A percentile compares a stretch with the other conserved stretches of the same genome.
Evolutionary conservation across 2,329 filamentous ascomycete species (phyloP).

Genomic region (Lojkania enalia): DNA sequence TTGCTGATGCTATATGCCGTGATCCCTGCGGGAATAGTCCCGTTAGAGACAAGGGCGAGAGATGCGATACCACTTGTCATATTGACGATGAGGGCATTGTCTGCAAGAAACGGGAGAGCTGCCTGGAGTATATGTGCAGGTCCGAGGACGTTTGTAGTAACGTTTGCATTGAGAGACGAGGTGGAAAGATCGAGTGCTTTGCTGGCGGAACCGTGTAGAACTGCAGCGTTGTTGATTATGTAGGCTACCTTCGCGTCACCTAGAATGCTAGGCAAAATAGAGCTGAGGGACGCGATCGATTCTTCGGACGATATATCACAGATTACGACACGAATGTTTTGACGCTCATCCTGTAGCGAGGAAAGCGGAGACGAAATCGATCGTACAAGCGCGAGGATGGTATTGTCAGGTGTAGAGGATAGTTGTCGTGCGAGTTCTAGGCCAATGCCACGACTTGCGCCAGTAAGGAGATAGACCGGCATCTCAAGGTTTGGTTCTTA

Average conservation of each 20-base stretch:
- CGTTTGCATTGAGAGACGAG: conserved; percentile 5
- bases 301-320: conserved; percentile 12
- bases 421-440: conserved; percentile 14
- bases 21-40: conserved; percentile 5
- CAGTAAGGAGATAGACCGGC: conserved; percentile 12
- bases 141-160: conserved; percentile 47
- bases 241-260: conserved; percentile 5
- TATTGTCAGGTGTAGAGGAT: background rate
- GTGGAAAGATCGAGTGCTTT: conserved; percentile 4
- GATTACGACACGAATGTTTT: conserved; percentile 9
- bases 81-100: conserved; percentile 38
- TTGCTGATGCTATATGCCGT: conserved; percentile 13
- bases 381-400: conserved; percentile 12
- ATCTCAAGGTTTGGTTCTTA: too few relatives aligned
- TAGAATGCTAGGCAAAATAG: conserved; percentile 6
- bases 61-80: conserved; percentile 33
- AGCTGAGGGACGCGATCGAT: conserved; percentile 6
- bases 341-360: conserved; percentile 1
- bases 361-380: conserved; percentile 6
- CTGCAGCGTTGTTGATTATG: conserved; percentile 14
- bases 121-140: conserved; percentile 43
- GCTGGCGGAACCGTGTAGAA: conserved; percentile 1
- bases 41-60: conserved; percentile 7
- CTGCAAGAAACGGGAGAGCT: conserved; percentile 42
- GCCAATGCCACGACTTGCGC: conserved; percentile 11